Conservation (phyloP, 257 asterid genomes). For the Salvia hispanica region DNA sequence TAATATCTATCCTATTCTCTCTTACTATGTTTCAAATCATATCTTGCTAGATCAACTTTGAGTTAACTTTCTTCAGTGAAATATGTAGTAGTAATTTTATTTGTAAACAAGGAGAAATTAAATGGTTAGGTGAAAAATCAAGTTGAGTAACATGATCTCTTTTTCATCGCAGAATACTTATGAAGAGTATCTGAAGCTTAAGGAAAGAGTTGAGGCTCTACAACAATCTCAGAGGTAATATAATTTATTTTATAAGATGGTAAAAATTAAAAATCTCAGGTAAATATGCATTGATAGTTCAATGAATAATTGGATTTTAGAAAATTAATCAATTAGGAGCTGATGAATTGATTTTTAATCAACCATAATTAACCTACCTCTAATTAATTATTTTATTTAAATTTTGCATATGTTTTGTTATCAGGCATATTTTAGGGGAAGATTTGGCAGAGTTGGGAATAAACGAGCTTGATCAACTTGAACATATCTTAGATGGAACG, state of each 20-base stretch:
- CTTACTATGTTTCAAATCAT: no score
- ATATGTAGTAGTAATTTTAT: no score
- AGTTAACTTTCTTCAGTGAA: no score
- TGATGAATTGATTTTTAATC: no score
- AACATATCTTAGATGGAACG: conserved; percentile 54
- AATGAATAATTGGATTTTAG: no score
- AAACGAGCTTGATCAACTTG: conserved; percentile 64
- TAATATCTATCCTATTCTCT: background rate
- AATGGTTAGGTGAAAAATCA: background rate
- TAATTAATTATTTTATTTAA: no score
- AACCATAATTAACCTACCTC: no score
- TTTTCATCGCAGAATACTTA: conserved; percentile 44
- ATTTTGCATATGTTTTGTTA: background rate
- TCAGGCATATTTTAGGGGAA: conserved; percentile 67
- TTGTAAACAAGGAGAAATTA: no score
- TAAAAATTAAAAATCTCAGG: no score
- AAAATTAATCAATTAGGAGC: background rate
- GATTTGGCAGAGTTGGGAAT: conserved; percentile 53
- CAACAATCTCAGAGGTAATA: conserved; percentile 71
- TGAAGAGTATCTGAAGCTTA: conserved; percentile 64
- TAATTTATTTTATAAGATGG: conserved; percentile 9
- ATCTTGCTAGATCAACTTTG: no score
- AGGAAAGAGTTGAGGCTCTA: conserved; percentile 56
- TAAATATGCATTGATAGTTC: no score
- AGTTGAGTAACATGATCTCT: background rate